Conservation (phyloP, 352 stramenopile genomes). For the Elongisporangium undulatum region DNA sequence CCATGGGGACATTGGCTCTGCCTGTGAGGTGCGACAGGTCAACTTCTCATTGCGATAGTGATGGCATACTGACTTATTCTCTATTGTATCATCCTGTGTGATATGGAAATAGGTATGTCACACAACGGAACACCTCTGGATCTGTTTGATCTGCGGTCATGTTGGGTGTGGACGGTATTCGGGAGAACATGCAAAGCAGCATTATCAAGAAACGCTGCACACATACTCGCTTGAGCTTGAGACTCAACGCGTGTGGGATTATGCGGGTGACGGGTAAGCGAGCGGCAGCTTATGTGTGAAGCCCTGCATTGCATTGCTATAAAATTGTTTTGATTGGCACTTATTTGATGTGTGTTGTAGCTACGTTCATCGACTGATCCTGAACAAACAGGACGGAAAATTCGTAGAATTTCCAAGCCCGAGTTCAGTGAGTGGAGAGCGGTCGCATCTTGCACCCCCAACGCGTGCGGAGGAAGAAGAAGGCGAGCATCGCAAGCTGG, state of each 20-base stretch:
- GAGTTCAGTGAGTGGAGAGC: conserved; percentile 57
- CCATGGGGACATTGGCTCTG: conserved; percentile 90
- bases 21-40: conserved; percentile 73
- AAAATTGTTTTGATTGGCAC: not conserved
- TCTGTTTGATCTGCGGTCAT: conserved; percentile 95
- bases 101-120: conserved; percentile 66
- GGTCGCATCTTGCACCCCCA: conserved; percentile 57
- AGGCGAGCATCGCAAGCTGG: conserved; percentile 92
- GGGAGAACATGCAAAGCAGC: conserved; percentile 91
- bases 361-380: conserved; percentile 83
- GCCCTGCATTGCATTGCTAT: conserved; percentile 47
- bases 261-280: conserved; percentile 88
- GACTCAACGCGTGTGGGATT: conserved; percentile 96
- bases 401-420: conserved; percentile 94
- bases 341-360: conserved; percentile 8
- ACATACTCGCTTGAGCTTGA: conserved; percentile 95
- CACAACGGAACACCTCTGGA: conserved; percentile 94
- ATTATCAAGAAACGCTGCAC: conserved; percentile 93
- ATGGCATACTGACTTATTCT: not conserved
- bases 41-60: conserved; percentile 18
- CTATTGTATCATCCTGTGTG: not conserved
- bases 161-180: conserved; percentile 96
- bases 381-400: conserved; percentile 93
- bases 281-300: conserved; percentile 41
- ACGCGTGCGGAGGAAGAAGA: conserved; percentile 87